These are phyloP conservation scores for Acorus calamus DNA, from an alignment of 106 monocot species.

Conservation along the genomic window DNA sequence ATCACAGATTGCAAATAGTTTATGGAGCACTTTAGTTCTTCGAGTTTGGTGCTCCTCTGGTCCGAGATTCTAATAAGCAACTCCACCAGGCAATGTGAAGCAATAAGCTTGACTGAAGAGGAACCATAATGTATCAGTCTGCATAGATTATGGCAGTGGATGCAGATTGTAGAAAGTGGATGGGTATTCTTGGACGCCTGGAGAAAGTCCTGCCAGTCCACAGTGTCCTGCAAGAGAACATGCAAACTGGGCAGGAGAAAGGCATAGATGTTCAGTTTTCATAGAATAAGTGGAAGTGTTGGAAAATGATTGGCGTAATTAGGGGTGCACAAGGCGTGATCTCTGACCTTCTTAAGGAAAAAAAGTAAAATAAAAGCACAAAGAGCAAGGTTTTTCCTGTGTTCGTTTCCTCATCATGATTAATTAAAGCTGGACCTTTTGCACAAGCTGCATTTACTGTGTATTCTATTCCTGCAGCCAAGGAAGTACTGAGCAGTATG, in stretches of 20 bases:
- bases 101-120: constrained; percentile 45
- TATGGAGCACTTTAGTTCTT: constrained; percentile 37
- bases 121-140: constrained; percentile 68
- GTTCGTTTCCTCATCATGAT: constrained; percentile 49
- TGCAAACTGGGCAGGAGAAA: constrained; percentile 25
- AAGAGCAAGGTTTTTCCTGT: constrained; percentile 37
- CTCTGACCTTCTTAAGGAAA: constrained; percentile 63
- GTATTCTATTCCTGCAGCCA: constrained; percentile 34
- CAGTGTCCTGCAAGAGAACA: constrained; percentile 25
- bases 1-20: constrained; percentile 53
- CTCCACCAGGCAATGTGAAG: constrained; percentile 73
- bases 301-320: no score
- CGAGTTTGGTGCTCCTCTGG: constrained; percentile 15
- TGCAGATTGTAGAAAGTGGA: constrained; percentile 26
- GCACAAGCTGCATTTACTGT: constrained; percentile 44
- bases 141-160: constrained; percentile 74
- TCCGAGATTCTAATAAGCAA: constrained; percentile 52
- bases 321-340: background rate
- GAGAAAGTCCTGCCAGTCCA: constrained; percentile 75
- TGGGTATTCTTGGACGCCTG: constrained; percentile 20
- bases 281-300: background rate
- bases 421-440: constrained; percentile 62
- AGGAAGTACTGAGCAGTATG: constrained; percentile 45
- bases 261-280: background rate
- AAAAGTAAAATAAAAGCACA: constrained; percentile 57